A percentile compares a stretch with the other conserved stretches of the same genome.
These are phyloP conservation scores for Sclerotinia minor DNA, from an alignment of 2,329 filamentous ascomycete species.

Conservation along the genomic window DNA sequence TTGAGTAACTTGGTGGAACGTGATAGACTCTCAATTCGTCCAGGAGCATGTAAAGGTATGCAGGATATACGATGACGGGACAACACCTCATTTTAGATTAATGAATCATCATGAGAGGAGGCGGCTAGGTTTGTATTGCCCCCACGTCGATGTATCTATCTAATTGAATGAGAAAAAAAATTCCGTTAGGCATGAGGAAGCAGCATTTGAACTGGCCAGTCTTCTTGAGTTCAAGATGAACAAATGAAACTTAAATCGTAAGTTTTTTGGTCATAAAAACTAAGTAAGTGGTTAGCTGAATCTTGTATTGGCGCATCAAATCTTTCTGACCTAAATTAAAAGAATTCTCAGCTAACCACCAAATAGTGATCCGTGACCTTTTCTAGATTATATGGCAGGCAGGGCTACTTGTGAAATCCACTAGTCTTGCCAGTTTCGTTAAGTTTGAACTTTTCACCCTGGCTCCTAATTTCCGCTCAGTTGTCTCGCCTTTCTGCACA, in stretches of 20 bases:
- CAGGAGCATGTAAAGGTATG: neutral
- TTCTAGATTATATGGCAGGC: neutral
- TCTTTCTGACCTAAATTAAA: neutral
- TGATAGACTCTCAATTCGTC: no score
- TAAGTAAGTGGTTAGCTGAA: no score
- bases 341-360: neutral
- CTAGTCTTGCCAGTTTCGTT: no score
- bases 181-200: neutral
- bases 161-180: neutral
- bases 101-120: neutral
- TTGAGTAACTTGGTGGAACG: neutral
- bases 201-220: no score
- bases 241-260: neutral
- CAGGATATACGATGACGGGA: neutral
- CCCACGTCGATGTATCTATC: neutral
- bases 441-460: neutral
- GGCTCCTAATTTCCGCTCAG: neutral
- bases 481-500: neutral
- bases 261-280: neutral
- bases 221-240: neutral
- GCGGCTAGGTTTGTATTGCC: neutral
- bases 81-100: neutral
- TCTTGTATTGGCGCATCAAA: neutral
- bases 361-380: neutral
- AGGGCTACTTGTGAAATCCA: neutral